Conservation (phyloP, 1,139 yeast species). For the Scheffersomyces parashehatae region DNA sequence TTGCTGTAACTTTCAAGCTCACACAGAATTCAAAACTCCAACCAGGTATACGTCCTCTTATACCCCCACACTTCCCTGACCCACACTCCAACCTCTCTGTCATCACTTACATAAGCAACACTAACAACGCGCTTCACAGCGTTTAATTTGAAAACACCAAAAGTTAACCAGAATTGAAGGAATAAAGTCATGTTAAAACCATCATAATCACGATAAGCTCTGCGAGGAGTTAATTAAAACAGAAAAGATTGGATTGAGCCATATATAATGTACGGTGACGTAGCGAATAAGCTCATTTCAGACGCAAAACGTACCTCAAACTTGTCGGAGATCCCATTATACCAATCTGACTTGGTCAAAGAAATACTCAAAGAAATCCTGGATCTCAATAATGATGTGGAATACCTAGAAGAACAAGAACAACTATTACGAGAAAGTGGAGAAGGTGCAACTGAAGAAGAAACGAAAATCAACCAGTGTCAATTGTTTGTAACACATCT, state of each 20-base stretch:
- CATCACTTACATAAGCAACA: background rate
- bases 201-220: no score
- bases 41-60: background rate
- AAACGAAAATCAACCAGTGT: constrained; percentile 57
- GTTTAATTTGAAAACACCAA: no score
- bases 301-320: constrained; percentile 82
- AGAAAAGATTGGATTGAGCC: no score
- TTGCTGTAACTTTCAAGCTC: no score
- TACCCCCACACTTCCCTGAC: no score
- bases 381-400: constrained; percentile 56
- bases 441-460: constrained; percentile 28
- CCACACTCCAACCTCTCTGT: no score
- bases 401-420: constrained; percentile 31
- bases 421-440: constrained; percentile 8
- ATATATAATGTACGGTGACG: constrained; percentile 78
- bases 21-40: no score
- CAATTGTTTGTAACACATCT: constrained; percentile 80
- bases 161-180: no score
- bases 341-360: constrained; percentile 74
- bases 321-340: constrained; percentile 68
- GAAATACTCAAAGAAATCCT: constrained; percentile 59
- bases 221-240: no score
- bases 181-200: no score
- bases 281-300: constrained; percentile 74
- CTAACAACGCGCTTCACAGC: background rate